Evolutionary conservation across 257 asterid species (phyloP).

Genomic region (Solanum rostratum): DNA sequence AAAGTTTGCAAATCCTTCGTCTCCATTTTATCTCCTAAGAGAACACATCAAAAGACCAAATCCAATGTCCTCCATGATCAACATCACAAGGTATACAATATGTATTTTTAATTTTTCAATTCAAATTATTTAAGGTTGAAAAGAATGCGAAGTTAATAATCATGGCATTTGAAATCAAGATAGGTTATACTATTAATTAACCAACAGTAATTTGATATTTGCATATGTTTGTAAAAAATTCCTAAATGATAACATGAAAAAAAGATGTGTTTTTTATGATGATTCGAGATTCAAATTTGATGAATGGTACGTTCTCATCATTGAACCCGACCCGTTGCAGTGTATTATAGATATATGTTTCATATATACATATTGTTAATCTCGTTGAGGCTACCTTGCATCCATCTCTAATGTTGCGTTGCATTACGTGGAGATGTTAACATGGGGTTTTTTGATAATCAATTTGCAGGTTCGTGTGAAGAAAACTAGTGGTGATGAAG

Average conservation of each 20-base stretch:
- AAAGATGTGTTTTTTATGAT: background rate
- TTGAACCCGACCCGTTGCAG: background rate
- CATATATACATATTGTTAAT: background rate
- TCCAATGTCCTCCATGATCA: slow-evolving; percentile 8
- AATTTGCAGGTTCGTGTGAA: slow-evolving; percentile 13
- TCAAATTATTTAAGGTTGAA: background rate
- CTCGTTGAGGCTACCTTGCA: background rate
- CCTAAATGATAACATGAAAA: background rate
- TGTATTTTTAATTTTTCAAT: background rate
- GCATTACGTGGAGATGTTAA: background rate
- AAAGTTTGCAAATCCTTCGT: slow-evolving; percentile 46
- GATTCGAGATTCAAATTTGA: background rate
- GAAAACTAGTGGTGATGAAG: background rate
- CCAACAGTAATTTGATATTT: background rate
- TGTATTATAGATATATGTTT: background rate
- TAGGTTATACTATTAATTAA: background rate
- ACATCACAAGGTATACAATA: slow-evolving; percentile 5
- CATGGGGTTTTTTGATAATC: background rate
- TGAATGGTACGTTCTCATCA: background rate
- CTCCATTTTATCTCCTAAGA: slow-evolving; percentile 14
- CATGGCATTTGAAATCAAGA: background rate
- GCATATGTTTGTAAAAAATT: background rate
- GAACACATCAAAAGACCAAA: slow-evolving; percentile 14
- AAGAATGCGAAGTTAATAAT: background rate
- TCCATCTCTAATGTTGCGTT: background rate